Evolutionary conservation across 1,139 yeast species (phyloP).

Genomic region (Wickerhamiella infanticola): DNA sequence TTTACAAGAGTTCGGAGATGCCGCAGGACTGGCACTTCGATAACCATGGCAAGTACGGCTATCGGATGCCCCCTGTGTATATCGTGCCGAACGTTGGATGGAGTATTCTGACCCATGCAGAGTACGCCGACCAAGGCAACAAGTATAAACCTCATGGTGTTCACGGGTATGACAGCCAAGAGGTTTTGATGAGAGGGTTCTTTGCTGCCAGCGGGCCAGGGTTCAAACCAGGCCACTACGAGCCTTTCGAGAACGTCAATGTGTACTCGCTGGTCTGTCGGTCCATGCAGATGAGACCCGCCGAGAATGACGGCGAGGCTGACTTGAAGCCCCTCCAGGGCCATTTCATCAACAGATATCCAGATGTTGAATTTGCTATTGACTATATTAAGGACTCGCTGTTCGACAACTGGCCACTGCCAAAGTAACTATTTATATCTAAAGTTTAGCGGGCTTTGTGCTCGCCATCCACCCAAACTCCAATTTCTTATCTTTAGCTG

Average conservation of each 20-base stretch:
- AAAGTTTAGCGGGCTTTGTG: constrained; percentile 18
- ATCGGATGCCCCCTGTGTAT: constrained; percentile 75
- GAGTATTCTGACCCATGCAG: constrained; percentile 48
- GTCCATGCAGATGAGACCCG: constrained; percentile 43
- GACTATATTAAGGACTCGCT: constrained; percentile 20
- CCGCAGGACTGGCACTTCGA: constrained; percentile 59
- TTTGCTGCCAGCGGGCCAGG: constrained; percentile 75
- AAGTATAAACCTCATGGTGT: constrained; percentile 57
- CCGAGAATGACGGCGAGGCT: constrained; percentile 41
- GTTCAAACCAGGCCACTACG: constrained; percentile 30
- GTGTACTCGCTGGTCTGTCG: constrained; percentile 65
- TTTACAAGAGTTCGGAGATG: constrained; percentile 42
- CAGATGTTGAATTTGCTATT: constrained; percentile 36
- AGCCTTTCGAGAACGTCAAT: constrained; percentile 59
- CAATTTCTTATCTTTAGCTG: constrained; percentile 37
- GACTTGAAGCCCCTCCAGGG: constrained; percentile 2
- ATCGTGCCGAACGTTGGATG: constrained; percentile 71
- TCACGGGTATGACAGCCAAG: constrained; percentile 71
- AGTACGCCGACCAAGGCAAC: constrained; percentile 34
- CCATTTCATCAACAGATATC: constrained; percentile 30
- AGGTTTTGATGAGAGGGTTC: constrained; percentile 65
- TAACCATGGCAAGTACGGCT: constrained; percentile 34
- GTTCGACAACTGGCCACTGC: background rate
- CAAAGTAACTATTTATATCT: constrained; percentile 7
- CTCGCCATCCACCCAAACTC: constrained; percentile 52